Conservation (phyloP, 202 grass and related monocot genomes). For the Brachypodium distachyon region DNA sequence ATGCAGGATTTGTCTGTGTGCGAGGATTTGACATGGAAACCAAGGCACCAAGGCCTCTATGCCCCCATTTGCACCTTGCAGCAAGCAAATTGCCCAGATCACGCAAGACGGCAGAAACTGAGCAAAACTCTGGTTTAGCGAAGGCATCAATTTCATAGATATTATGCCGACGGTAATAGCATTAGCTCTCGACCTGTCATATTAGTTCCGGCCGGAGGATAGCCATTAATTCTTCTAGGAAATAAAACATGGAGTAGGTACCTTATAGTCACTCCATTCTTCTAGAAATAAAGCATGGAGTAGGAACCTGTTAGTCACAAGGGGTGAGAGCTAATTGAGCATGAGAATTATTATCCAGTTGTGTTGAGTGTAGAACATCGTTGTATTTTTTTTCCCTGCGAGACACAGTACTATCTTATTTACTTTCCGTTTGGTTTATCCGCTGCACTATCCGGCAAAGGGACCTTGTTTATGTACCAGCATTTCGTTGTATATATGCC, state of each 20-base stretch:
- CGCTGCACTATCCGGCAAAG: not conserved
- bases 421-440: slow-evolving; percentile 8
- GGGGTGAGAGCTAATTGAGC: slow-evolving; percentile 6
- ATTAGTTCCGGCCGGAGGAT: slow-evolving; percentile 18
- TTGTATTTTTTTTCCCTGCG: not conserved
- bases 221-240: slow-evolving; percentile 22
- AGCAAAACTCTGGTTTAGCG: not conserved
- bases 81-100: slow-evolving; percentile 29
- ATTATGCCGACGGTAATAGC: slow-evolving; percentile 1
- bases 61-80: slow-evolving; percentile 44
- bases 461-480: not conserved
- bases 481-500: not conserved
- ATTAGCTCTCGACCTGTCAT: slow-evolving; percentile 19
- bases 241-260: slow-evolving; percentile 24
- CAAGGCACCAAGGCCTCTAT: slow-evolving; percentile 52
- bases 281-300: slow-evolving; percentile 28
- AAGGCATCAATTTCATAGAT: slow-evolving; percentile 2
- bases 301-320: slow-evolving; percentile 11
- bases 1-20: slow-evolving; percentile 58
- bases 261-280: slow-evolving; percentile 6
- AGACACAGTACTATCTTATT: slow-evolving; percentile 3
- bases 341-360: not conserved
- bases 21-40: slow-evolving; percentile 46
- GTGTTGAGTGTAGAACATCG: not conserved
- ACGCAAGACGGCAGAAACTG: not conserved